Conservation (phyloP, 805 yeast species). For the Metahyphopichia silvanorum region DNA sequence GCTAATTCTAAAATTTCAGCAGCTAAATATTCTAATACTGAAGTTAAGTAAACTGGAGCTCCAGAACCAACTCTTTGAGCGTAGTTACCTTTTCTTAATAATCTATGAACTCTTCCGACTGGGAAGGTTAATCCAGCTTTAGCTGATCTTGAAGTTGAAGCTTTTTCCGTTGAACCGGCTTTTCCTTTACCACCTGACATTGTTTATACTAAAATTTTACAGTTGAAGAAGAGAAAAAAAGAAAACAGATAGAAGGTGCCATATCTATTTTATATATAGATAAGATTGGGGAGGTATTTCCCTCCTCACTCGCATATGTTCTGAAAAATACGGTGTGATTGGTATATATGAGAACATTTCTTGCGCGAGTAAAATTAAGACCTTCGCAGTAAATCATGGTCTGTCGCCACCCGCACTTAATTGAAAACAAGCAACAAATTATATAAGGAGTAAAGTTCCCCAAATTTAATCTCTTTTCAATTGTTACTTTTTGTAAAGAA, state of each 20-base stretch:
- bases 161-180: slow-evolving; percentile 47
- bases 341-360: background rate
- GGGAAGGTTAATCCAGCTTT: slow-evolving; percentile 51
- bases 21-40: slow-evolving; percentile 48
- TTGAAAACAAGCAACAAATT: slow-evolving; percentile 1
- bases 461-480: background rate
- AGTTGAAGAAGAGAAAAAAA: background rate
- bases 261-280: too few species aligned
- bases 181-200: slow-evolving; percentile 41
- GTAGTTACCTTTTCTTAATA: slow-evolving; percentile 49
- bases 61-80: slow-evolving; percentile 53
- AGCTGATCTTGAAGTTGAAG: slow-evolving; percentile 47
- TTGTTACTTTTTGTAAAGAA: background rate
- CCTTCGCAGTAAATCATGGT: background rate
- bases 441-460: background rate
- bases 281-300: too few species aligned
- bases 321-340: too few species aligned
- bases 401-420: background rate
- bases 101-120: slow-evolving; percentile 51
- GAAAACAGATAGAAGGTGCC: too few species aligned
- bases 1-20: slow-evolving; percentile 52
- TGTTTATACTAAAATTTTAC: slow-evolving; percentile 5
- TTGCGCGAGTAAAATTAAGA: background rate
- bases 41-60: slow-evolving; percentile 50
- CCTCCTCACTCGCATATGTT: too few species aligned